These are phyloP conservation scores for Stephania japonica DNA, from an alignment of 164 flowering plant species.

Conservation along the genomic window DNA sequence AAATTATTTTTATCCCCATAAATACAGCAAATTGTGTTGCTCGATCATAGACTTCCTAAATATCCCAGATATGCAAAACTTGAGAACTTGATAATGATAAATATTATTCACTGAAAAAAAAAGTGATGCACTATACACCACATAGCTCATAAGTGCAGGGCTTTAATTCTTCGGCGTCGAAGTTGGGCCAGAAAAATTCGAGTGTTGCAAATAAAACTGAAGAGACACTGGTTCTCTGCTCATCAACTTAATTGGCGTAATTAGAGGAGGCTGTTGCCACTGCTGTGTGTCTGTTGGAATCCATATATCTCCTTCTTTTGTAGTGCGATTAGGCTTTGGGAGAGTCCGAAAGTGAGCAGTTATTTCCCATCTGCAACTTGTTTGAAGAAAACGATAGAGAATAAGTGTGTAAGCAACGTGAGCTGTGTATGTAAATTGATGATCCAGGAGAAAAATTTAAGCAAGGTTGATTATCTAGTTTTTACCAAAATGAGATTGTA, in stretches of 20 bases:
- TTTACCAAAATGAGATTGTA: background rate
- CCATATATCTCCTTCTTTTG: conserved; percentile 67
- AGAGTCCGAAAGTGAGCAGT: conserved; percentile 60
- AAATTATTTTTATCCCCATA: too few species aligned
- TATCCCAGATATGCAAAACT: too few species aligned
- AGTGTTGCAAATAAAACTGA: conserved; percentile 86
- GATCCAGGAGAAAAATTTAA: background rate
- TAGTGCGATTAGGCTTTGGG: conserved; percentile 38
- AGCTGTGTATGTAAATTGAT: background rate
- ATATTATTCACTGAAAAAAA: too few species aligned
- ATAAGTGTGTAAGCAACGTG: background rate
- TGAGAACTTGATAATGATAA: too few species aligned
- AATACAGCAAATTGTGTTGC: too few species aligned
- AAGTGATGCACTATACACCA: background rate
- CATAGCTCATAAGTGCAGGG: too few species aligned
- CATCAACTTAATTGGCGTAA: conserved; percentile 87
- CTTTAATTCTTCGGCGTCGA: background rate
- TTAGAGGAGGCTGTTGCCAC: conserved; percentile 78
- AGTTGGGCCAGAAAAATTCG: conserved; percentile 10
- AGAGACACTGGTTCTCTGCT: conserved; percentile 58
- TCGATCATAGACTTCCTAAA: too few species aligned
- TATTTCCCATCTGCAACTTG: conserved; percentile 94
- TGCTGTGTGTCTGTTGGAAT: conserved; percentile 74
- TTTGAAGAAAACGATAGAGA: background rate
- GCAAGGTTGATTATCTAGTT: too few species aligned